Conservation (phyloP, 257 asterid genomes). For the Scutellaria galericulata region DNA sequence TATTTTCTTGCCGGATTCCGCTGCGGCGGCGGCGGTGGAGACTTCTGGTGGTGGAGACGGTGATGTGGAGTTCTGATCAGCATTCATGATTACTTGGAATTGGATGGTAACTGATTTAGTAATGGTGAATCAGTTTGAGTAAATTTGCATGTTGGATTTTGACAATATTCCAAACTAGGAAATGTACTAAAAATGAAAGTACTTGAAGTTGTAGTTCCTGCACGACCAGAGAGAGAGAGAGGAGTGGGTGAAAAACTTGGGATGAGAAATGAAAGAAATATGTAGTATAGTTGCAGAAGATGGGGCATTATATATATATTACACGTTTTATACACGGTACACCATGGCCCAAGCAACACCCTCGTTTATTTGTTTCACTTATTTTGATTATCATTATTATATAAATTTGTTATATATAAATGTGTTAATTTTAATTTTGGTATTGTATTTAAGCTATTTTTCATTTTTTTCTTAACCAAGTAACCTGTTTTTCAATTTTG, state of each 20-base stretch:
- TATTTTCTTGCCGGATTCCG: slow-evolving; percentile 33
- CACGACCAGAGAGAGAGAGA: slow-evolving; percentile 6
- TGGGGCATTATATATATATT: background rate
- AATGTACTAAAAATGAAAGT: slow-evolving; percentile 23
- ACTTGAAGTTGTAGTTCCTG: background rate
- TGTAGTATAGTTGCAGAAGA: slow-evolving; percentile 7
- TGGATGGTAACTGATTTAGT: background rate
- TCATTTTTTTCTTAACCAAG: too few relatives aligned
- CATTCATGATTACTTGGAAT: slow-evolving; percentile 33
- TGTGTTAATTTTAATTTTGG: too few relatives aligned
- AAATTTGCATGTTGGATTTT: slow-evolving; percentile 20
- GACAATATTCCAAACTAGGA: slow-evolving; percentile 32
- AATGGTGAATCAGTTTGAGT: background rate
- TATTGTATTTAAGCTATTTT: too few relatives aligned
- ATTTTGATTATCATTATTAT: too few relatives aligned
- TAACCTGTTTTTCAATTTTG: too few relatives aligned
- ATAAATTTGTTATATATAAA: too few relatives aligned
- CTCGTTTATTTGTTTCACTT: too few relatives aligned
- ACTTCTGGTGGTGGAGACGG: background rate
- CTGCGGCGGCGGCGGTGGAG: background rate
- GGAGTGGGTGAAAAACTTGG: background rate
- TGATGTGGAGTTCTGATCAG: background rate
- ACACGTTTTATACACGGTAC: background rate
- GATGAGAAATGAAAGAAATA: slow-evolving; percentile 38
- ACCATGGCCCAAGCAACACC: too few relatives aligned